Evolutionary conservation across 2,329 filamentous ascomycete species (phyloP).

Genomic region (Biscogniauxia mediterranea): DNA sequence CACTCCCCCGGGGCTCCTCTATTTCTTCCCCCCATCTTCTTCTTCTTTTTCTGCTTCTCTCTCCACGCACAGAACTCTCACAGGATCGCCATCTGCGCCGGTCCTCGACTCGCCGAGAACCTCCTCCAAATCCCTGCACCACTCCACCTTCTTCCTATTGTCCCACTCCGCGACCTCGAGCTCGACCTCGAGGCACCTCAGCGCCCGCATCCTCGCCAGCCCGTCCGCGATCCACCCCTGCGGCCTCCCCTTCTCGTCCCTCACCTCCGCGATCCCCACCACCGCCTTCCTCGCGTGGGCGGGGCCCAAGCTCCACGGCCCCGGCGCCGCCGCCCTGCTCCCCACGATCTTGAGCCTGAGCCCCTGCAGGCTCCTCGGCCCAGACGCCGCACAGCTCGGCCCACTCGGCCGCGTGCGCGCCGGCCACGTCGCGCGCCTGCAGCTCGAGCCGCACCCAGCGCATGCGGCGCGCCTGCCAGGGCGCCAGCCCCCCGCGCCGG

Average conservation of each 20-base stretch:
- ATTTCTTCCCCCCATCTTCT: neutral
- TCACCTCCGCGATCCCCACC: conserved; percentile 4
- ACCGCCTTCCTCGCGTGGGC: conserved; percentile 14
- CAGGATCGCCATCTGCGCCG: conserved; percentile 4
- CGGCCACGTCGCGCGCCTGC: conserved; percentile 36
- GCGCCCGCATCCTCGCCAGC: conserved; percentile 29
- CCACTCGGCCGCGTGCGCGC: conserved; percentile 34
- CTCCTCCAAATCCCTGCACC: conserved; percentile 34
- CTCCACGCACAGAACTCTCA: conserved; percentile 30
- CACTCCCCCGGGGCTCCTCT: neutral
- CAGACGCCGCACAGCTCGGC: conserved; percentile 36
- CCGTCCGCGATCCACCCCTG: conserved; percentile 34
- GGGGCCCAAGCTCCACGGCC: conserved; percentile 5
- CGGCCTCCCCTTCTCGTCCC: conserved; percentile 9
- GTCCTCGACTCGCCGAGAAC: conserved; percentile 25
- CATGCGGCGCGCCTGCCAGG: conserved; percentile 44
- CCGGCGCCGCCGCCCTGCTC: conserved; percentile 21
- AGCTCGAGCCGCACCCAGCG: conserved; percentile 43
- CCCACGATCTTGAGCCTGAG: conserved; percentile 40
- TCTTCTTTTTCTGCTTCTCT: conserved; percentile 3
- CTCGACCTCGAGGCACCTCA: conserved; percentile 43
- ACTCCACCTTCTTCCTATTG: conserved; percentile 33
- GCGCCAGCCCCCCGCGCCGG: conserved; percentile 20
- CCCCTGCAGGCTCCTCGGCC: conserved; percentile 36
- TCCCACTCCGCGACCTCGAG: conserved; percentile 34